Percentiles rank a stretch among this genome's conserved stretches.
These are phyloP conservation scores for Diplosphaera chodatii DNA, from an alignment of 139 green algal species.

Conservation along the genomic window DNA sequence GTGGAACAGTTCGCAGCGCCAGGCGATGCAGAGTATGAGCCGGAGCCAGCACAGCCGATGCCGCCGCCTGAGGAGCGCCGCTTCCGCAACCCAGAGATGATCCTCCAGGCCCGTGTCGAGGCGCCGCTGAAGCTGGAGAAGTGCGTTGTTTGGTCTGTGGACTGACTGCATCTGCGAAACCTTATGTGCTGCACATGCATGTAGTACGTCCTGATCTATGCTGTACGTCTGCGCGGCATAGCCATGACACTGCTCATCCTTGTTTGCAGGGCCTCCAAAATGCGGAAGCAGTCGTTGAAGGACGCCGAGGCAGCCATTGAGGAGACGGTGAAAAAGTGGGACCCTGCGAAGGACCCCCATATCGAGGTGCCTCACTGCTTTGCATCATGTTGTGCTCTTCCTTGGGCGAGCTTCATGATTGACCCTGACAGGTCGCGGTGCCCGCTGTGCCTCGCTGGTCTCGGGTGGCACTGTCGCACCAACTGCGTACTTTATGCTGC, in stretches of 20 bases:
- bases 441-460: too few relatives aligned
- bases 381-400: too few relatives aligned
- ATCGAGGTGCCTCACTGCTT: slow-evolving; percentile 53
- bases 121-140: slow-evolving; percentile 65
- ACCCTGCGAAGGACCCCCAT: slow-evolving; percentile 67
- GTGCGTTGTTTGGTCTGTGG: too few relatives aligned
- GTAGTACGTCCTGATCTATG: too few relatives aligned
- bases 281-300: slow-evolving; percentile 38
- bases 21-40: slow-evolving; percentile 70
- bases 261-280: slow-evolving; percentile 39
- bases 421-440: too few relatives aligned
- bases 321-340: slow-evolving; percentile 45
- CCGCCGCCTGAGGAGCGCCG: background rate
- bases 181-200: too few relatives aligned
- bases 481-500: slow-evolving; percentile 1
- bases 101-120: slow-evolving; percentile 57
- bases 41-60: slow-evolving; percentile 18
- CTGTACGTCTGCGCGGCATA: background rate
- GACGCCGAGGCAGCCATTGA: slow-evolving; percentile 40
- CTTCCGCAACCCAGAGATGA: slow-evolving; percentile 69
- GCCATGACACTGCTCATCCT: too few relatives aligned
- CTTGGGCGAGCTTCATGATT: too few relatives aligned
- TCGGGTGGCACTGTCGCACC: too few relatives aligned
- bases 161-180: too few relatives aligned
- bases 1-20: slow-evolving; percentile 62